These are phyloP conservation scores for Lithocarpus polystachyus DNA, from an alignment of 306 rosid genomes.

Conservation along the genomic window DNA sequence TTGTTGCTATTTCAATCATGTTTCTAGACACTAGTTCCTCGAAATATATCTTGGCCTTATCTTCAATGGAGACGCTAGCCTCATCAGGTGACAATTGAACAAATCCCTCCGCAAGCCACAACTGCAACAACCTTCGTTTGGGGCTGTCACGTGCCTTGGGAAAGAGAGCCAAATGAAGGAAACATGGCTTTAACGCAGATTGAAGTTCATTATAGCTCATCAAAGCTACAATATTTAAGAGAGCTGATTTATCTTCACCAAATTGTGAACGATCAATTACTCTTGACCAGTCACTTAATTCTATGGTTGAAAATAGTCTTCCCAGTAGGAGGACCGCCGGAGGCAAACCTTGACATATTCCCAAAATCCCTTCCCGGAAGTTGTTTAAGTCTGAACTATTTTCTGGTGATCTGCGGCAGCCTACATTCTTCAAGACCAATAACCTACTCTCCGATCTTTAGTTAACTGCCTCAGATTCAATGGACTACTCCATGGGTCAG, in stretches of 20 bases:
- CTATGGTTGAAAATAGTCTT: too few species aligned
- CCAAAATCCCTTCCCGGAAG: too few species aligned
- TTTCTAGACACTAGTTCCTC: background rate
- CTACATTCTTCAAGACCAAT: background rate
- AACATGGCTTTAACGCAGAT: background rate
- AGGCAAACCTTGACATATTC: too few species aligned
- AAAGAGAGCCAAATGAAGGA: slow-evolving; percentile 7
- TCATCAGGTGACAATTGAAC: background rate
- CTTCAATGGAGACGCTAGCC: background rate
- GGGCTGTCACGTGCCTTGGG: too few species aligned
- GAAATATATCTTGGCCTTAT: background rate
- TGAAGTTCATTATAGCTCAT: background rate
- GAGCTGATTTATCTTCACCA: background rate
- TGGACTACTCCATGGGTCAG: background rate
- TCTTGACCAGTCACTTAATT: background rate
- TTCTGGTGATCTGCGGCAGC: background rate
- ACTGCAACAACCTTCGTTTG: too few species aligned
- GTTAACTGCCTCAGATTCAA: background rate
- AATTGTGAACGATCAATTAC: background rate
- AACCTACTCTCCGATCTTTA: background rate
- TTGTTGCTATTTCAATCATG: background rate
- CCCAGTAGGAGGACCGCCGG: too few species aligned
- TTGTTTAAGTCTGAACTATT: too few species aligned
- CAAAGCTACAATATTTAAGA: background rate
- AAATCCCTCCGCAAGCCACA: too few species aligned